Evolutionary conservation across 345 rosid species (phyloP).

Genomic region (Boechera retrofracta): DNA sequence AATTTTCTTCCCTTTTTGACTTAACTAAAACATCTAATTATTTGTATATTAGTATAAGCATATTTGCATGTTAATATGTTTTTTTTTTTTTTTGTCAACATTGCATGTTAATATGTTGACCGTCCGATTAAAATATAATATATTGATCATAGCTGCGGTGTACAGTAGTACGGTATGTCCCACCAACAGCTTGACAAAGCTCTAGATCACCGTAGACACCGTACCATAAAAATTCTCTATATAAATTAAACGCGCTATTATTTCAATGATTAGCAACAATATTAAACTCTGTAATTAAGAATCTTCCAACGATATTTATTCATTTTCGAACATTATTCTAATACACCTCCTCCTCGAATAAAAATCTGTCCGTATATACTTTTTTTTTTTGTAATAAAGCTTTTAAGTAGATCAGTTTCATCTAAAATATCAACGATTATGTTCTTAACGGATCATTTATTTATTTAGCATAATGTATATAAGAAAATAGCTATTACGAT

Average conservation of each 20-base stretch:
- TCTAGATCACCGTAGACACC: constrained; percentile 46
- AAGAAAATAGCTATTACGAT: background rate
- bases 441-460: no score
- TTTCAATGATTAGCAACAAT: constrained; percentile 40
- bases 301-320: constrained; percentile 34
- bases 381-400: background rate
- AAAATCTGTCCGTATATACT: background rate
- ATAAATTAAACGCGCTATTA: constrained; percentile 39
- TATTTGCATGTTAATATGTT: no score
- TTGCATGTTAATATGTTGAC: background rate
- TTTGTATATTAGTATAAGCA: no score
- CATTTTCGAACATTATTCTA: constrained; percentile 25
- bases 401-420: background rate
- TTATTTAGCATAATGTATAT: background rate
- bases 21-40: no score
- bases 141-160: background rate
- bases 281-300: constrained; percentile 26
- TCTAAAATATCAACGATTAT: background rate
- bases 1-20: no score
- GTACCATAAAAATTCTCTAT: constrained; percentile 35
- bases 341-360: background rate
- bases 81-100: no score
- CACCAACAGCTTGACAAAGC: constrained; percentile 20
- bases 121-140: constrained; percentile 30
- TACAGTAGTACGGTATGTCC: constrained; percentile 40